Conservation (phyloP, 2,329 filamentous ascomycete species). For the Penicillium sp. region DNA sequence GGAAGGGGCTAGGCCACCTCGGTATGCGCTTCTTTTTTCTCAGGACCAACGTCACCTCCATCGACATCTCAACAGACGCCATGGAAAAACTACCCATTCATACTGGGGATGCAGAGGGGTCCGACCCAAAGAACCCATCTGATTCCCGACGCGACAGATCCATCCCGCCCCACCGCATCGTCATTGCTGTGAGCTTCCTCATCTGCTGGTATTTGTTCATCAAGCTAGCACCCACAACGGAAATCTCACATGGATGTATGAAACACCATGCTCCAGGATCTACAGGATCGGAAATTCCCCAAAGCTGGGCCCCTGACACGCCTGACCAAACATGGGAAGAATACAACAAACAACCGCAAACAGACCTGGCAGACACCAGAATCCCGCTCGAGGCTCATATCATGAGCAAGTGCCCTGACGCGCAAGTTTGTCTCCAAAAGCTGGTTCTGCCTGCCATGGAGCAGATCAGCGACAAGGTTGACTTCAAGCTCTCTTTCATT, state of each 20-base stretch:
- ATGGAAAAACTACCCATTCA: constrained; percentile 25
- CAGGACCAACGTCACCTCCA: constrained; percentile 3
- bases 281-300: background rate
- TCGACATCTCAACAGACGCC: background rate
- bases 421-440: constrained; percentile 74
- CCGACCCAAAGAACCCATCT: background rate
- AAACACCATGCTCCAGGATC: background rate
- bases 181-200: constrained; percentile 12
- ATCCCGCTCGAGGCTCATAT: constrained; percentile 91
- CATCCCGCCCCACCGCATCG: constrained; percentile 9
- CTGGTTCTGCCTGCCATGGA: constrained; percentile 86
- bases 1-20: background rate
- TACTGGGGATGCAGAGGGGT: constrained; percentile 7
- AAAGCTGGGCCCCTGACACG: background rate
- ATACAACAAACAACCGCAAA: background rate
- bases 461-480: constrained; percentile 74
- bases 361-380: constrained; percentile 8
- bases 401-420: constrained; percentile 96
- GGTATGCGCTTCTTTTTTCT: constrained; percentile 3
- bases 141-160: background rate
- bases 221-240: constrained; percentile 4
- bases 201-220: constrained; percentile 13
- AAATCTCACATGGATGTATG: background rate
- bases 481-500: constrained; percentile 89
- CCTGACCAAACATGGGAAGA: background rate